A percentile compares a stretch with the other conserved stretches of the same genome.
Evolutionary conservation across 2,329 filamentous ascomycete species (phyloP).

Genomic region (Trichoderma cornu-damae): DNA sequence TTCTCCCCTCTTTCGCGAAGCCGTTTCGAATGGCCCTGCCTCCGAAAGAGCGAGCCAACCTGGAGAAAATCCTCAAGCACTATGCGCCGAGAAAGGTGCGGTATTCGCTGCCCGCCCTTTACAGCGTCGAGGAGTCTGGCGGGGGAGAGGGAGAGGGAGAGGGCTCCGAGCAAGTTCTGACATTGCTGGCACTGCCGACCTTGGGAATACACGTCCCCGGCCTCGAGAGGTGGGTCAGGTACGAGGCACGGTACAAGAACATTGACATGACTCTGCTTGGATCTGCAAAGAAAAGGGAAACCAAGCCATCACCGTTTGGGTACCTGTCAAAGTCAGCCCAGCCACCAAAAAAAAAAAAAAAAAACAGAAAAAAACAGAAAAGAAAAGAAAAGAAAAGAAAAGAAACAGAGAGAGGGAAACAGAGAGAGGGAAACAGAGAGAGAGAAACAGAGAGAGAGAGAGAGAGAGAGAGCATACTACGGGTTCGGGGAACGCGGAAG

Average conservation of each 20-base stretch:
- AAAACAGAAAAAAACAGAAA: too few species aligned
- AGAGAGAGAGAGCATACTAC: neutral
- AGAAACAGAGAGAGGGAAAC: too few species aligned
- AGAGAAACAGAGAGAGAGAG: too few species aligned
- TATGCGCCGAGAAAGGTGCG: constrained; percentile 52
- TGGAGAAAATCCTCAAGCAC: constrained; percentile 42
- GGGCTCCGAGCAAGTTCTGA: constrained; percentile 27
- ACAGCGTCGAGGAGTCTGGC: constrained; percentile 36
- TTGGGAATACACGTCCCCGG: constrained; percentile 45
- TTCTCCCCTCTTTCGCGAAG: constrained; percentile 41
- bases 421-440: too few species aligned
- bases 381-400: too few species aligned
- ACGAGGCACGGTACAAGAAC: constrained; percentile 47
- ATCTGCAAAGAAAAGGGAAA: constrained; percentile 16
- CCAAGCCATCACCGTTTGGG: neutral
- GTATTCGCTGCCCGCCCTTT: constrained; percentile 52
- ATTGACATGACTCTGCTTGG: constrained; percentile 41
- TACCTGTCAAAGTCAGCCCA: too few species aligned
- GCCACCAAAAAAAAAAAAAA: neutral
- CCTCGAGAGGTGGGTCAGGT: constrained; percentile 45
- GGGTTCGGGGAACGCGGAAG: neutral
- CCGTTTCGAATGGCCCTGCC: constrained; percentile 44
- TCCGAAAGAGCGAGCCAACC: constrained; percentile 27
- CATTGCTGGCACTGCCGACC: constrained; percentile 50
- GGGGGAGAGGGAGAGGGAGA: constrained; percentile 6